Conservation (phyloP, 441 rosid species). For the Erodium texanum region DNA sequence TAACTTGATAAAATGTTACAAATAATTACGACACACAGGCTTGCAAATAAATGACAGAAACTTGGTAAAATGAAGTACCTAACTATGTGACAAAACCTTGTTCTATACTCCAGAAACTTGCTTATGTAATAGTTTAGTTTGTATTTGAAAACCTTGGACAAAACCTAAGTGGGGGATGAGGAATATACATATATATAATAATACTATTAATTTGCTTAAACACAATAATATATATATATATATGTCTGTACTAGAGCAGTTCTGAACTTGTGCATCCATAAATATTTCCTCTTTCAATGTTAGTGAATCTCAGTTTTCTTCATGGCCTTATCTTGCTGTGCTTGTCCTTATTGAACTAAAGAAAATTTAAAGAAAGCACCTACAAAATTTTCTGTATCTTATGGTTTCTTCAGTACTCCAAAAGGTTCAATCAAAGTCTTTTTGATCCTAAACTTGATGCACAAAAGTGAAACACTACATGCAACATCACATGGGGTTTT, state of each 20-base stretch:
- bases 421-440: constrained; percentile 1
- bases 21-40: too few species aligned
- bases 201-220: not conserved
- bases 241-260: not conserved
- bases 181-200: not conserved
- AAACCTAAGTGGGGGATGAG: not conserved
- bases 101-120: not conserved
- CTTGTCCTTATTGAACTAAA: not conserved
- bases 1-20: not conserved
- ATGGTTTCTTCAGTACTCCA: constrained; percentile 4
- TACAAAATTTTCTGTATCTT: not conserved
- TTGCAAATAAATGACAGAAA: too few species aligned
- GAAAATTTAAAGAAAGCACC: not conserved
- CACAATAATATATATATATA: not conserved
- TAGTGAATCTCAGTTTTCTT: constrained; percentile 1
- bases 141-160: not conserved
- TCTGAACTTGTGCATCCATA: not conserved
- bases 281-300: constrained; percentile 3
- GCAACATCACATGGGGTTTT: not conserved
- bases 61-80: not conserved
- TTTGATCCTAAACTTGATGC: constrained; percentile 1
- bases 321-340: constrained; percentile 1
- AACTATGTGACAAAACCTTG: too few species aligned
- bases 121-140: not conserved
- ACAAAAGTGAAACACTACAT: constrained; percentile 8